Evolutionary conservation across 352 stramenopile species (phyloP).

Genomic region (Pythium myriotylum): DNA sequence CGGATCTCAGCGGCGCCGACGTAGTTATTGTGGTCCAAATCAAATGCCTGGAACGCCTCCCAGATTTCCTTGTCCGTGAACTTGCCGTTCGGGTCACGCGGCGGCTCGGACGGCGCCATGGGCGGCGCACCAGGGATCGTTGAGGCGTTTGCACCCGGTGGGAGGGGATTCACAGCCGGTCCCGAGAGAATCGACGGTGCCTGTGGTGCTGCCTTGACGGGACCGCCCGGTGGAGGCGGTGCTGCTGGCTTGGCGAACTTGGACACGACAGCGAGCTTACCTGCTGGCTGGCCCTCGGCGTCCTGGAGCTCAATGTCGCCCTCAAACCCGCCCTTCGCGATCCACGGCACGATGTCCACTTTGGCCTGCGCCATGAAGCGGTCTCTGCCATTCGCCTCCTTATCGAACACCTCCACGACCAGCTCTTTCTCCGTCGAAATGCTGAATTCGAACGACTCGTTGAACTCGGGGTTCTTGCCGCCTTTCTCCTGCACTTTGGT

Average conservation of each 20-base stretch:
- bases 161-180: slow-evolving; percentile 59
- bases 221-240: slow-evolving; percentile 30
- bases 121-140: slow-evolving; percentile 50
- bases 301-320: slow-evolving; percentile 91
- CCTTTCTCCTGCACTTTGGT: slow-evolving; percentile 88
- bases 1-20: slow-evolving; percentile 94
- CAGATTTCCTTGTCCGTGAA: slow-evolving; percentile 97
- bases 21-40: slow-evolving; percentile 97
- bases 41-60: slow-evolving; percentile 93
- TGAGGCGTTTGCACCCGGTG: slow-evolving; percentile 58
- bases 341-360: slow-evolving; percentile 92
- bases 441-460: slow-evolving; percentile 94
- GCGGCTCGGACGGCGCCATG: slow-evolving; percentile 67
- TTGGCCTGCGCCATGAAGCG: slow-evolving; percentile 93
- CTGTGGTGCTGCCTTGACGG: slow-evolving; percentile 54
- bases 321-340: slow-evolving; percentile 92
- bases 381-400: slow-evolving; percentile 89
- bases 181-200: slow-evolving; percentile 67
- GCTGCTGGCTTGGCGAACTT: slow-evolving; percentile 84
- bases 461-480: slow-evolving; percentile 94
- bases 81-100: slow-evolving; percentile 92
- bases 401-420: slow-evolving; percentile 91
- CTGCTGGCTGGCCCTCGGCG: slow-evolving; percentile 69
- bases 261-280: slow-evolving; percentile 86
- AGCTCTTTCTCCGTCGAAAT: slow-evolving; percentile 95